Evolutionary conservation across 1,139 yeast genomes (phyloP), one percentile per base, ranked within the genome.

Genomic region (Entelexis sorbosivorans): DNA sequence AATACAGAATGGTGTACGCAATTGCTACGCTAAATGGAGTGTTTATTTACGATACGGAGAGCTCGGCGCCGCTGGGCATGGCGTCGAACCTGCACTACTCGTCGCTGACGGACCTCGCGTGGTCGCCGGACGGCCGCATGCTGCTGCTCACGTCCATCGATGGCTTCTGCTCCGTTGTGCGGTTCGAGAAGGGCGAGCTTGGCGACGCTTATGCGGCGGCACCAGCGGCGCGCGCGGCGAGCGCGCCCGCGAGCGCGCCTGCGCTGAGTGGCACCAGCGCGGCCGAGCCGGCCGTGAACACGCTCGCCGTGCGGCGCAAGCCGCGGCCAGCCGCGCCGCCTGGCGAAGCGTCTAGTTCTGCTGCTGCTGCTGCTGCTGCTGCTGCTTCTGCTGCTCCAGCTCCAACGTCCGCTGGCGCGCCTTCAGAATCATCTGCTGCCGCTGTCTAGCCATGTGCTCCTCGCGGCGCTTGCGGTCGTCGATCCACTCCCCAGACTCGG

Each of bases 21-120:
- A 82, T 93, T 29, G 97, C 96, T 0, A 89, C 96, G 0, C 88
- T 86, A 53, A 96, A 87, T 62, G 75, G 91, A n/a, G 81, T 91
- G 11, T 64, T 83, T 13, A 69, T 93, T 1, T 93, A 87, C 66
- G 94, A 87, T 58, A 89, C 97, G 0, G 83, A 79, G 56, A 72
- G 73, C 38, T 63, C 73, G 32, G 67, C 73, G 53, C 95, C 97
- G 0, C 63, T 91, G 38, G 93, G 91, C 8, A 70, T 78, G 31
- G 82, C 82, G 2, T 76, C 86, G 1, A 87, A 87, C 61, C 70
- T 91, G 50, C 98, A 91, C 64, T 88, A 88, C 63, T 82, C 93
- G 2, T 79, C 94, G 0, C 75, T 91, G 38, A 89, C 98, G 0
- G 98, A 91, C 63, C 64, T 89, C 49, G 69, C 82, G 11, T 93